Conservation (phyloP, 1,139 yeast genomes). For the Hansenula lynferdii region DNA sequence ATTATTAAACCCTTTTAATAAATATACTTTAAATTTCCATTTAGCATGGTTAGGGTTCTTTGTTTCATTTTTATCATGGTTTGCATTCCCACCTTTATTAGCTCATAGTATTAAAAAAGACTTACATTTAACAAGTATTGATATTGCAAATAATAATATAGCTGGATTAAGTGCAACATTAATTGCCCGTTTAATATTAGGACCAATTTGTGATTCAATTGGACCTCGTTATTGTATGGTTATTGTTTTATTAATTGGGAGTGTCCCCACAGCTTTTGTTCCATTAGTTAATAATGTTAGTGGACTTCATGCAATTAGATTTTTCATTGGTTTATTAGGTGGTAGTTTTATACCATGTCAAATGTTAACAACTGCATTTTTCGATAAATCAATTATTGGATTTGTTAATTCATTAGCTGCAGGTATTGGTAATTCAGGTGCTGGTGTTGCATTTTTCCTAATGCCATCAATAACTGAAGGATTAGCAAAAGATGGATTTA, state of each 20-base stretch:
- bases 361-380: conserved; percentile 28
- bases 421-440: conserved; percentile 34
- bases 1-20: conserved; percentile 23
- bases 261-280: conserved; percentile 30
- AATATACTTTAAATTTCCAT: conserved; percentile 26
- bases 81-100: conserved; percentile 31
- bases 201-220: conserved; percentile 27
- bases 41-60: conserved; percentile 30
- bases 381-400: conserved; percentile 29
- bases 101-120: conserved; percentile 23
- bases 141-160: conserved; percentile 29
- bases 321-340: conserved; percentile 29
- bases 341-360: conserved; percentile 31
- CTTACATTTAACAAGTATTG: conserved; percentile 23
- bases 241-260: conserved; percentile 24
- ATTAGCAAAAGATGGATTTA: conserved; percentile 22
- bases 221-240: conserved; percentile 30
- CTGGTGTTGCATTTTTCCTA: conserved; percentile 32
- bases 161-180: conserved; percentile 29
- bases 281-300: conserved; percentile 24
- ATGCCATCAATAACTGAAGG: conserved; percentile 28
- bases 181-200: conserved; percentile 26
- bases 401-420: conserved; percentile 30
- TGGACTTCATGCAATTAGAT: conserved; percentile 26
- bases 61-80: conserved; percentile 31